Conservation (phyloP, 345 rosid genomes). For the Euclidium syriacum region DNA sequence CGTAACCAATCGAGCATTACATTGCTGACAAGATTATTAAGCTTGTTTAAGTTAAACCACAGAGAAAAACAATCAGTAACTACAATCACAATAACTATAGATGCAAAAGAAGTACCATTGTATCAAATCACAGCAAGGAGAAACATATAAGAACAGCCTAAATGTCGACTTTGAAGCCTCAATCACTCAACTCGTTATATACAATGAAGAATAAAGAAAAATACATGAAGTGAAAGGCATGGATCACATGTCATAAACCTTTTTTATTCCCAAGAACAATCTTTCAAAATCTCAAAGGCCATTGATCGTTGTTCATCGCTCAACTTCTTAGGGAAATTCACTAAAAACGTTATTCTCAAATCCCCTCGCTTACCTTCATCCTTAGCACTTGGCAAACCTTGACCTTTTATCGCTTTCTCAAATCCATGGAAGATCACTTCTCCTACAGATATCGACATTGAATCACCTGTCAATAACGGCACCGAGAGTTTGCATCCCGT, state of each 20-base stretch:
- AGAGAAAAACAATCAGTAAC: neutral
- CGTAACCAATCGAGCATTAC: too few relatives aligned
- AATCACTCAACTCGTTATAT: constrained; percentile 20
- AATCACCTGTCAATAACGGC: constrained; percentile 61
- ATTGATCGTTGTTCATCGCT: constrained; percentile 47
- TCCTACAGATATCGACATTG: constrained; percentile 43
- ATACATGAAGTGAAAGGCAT: neutral
- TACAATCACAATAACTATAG: neutral
- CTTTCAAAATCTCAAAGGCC: constrained; percentile 44
- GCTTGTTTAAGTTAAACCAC: neutral
- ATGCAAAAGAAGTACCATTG: neutral
- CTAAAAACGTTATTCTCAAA: constrained; percentile 46
- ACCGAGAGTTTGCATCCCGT: constrained; percentile 66
- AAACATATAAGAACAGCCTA: neutral
- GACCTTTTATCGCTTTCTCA: constrained; percentile 53
- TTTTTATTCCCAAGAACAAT: constrained; percentile 36
- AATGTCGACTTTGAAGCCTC: neutral
- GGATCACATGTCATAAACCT: neutral
- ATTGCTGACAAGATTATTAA: neutral
- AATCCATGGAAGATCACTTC: constrained; percentile 63
- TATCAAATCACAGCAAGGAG: neutral
- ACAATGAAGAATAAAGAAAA: constrained; percentile 5
- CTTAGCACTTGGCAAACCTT: constrained; percentile 67
- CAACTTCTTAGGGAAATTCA: constrained; percentile 55
- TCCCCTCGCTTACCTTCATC: constrained; percentile 57